phyloP scores from a whole-genome alignment of 2,329 filamentous ascomycete species.

The Xylaria sp. region DNA sequence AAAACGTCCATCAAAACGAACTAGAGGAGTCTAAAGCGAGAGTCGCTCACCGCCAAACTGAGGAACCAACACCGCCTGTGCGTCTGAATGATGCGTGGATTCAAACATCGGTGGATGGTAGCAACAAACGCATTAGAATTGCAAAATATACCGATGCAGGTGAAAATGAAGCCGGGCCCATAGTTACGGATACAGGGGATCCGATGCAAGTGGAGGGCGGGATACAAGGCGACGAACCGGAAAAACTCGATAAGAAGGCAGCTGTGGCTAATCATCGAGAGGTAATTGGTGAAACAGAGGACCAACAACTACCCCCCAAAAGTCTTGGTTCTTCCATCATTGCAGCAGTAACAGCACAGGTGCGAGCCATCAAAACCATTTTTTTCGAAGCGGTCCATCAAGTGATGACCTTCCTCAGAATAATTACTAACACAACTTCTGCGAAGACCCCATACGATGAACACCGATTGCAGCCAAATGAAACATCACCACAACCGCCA shows the following conservation, averaged over 20 bases:
- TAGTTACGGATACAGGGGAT: slow-evolving; percentile 17
- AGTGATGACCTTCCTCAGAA: slow-evolving; percentile 40
- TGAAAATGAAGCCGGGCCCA: slow-evolving; percentile 16
- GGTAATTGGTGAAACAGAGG: slow-evolving; percentile 1
- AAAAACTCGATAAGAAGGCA: slow-evolving; percentile 20
- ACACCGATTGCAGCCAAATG: slow-evolving; percentile 15
- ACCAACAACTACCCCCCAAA: slow-evolving; percentile 19
- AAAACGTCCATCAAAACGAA: slow-evolving; percentile 45
- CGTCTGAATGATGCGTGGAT: slow-evolving; percentile 56
- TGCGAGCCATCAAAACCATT: slow-evolving; percentile 41
- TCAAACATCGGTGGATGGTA: slow-evolving; percentile 53
- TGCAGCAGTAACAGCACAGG: slow-evolving; percentile 43
- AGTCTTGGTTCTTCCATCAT: slow-evolving; percentile 33
- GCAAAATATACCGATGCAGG: slow-evolving; percentile 36
- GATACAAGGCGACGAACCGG: not conserved
- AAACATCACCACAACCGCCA: slow-evolving; percentile 11
- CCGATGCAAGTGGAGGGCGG: slow-evolving; percentile 29
- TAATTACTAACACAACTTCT: slow-evolving; percentile 40
- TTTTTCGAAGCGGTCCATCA: slow-evolving; percentile 36
- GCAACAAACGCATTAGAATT: slow-evolving; percentile 57
- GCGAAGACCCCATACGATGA: slow-evolving; percentile 37
- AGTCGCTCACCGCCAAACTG: slow-evolving; percentile 47
- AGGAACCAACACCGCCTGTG: slow-evolving; percentile 38
- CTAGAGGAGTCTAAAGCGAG: slow-evolving; percentile 43
- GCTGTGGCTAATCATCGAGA: slow-evolving; percentile 5